A percentile compares a stretch with the other conserved stretches of the same genome.
Evolutionary conservation across 768 basidiomycete species (phyloP).

Genomic region (Russula vinacea): DNA sequence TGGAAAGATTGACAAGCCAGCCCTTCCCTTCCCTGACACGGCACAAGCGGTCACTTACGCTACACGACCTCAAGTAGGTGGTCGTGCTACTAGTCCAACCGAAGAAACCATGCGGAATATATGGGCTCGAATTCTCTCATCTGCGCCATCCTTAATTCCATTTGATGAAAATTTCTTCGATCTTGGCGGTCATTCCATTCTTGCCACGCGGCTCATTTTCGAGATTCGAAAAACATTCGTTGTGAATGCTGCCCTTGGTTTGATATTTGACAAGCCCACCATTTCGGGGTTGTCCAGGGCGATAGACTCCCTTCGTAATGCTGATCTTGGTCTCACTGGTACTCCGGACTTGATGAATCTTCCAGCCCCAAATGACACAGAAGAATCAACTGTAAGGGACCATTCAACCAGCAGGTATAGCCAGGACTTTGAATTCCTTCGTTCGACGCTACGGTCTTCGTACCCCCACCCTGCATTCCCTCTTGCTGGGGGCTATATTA

Average conservation of each 20-base stretch:
- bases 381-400: constrained; percentile 2
- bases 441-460: constrained; percentile 52
- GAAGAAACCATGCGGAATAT: constrained; percentile 80
- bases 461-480: constrained; percentile 64
- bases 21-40: constrained; percentile 97
- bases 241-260: constrained; percentile 83
- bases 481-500: constrained; percentile 52
- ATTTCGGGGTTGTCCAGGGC: constrained; percentile 71
- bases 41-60: constrained; percentile 56
- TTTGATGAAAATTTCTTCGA: constrained; percentile 97
- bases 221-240: constrained; percentile 92
- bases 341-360: constrained; percentile 30
- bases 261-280: constrained; percentile 90
- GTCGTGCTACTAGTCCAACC: constrained; percentile 55
- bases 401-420: constrained; percentile 44
- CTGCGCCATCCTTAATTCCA: constrained; percentile 71
- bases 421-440: constrained; percentile 66
- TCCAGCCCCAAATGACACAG: background rate
- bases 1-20: constrained; percentile 98
- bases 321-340: constrained; percentile 71
- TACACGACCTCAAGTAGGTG: constrained; percentile 36
- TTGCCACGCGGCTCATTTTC: constrained; percentile 95
- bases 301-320: constrained; percentile 69
- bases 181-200: constrained; percentile 95
- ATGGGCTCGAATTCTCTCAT: constrained; percentile 80